Evolutionary conservation across 306 rosid species (phyloP).

Genomic region (Sphenostylis stenocarpa): DNA sequence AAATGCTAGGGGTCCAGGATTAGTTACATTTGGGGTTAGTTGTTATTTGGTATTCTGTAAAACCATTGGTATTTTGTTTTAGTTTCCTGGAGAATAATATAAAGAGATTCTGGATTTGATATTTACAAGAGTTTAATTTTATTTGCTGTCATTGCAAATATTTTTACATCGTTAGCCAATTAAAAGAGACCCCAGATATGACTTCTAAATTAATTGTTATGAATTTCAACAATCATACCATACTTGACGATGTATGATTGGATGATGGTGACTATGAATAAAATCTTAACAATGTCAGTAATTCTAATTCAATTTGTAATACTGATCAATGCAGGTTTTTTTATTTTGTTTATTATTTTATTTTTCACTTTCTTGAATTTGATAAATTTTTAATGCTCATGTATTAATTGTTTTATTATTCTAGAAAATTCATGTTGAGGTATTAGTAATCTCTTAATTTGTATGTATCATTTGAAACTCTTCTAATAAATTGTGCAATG

Average conservation of each 20-base stretch:
- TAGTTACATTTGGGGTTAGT: constrained; percentile 97
- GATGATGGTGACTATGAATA: background rate
- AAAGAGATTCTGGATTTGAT: background rate
- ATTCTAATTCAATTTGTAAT: background rate
- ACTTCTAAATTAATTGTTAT: background rate
- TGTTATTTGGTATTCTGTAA: constrained; percentile 19
- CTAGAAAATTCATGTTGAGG: constrained; percentile 1
- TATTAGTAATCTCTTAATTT: constrained; percentile 12
- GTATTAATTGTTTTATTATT: constrained; percentile 2
- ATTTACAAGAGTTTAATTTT: background rate
- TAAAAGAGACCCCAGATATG: background rate
- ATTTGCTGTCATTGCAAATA: background rate
- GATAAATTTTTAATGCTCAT: constrained; percentile 13
- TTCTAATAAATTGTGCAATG: background rate
- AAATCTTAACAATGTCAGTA: background rate
- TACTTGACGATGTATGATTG: background rate
- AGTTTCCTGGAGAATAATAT: background rate
- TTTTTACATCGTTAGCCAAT: background rate
- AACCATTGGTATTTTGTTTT: background rate
- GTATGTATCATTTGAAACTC: constrained; percentile 5
- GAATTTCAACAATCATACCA: background rate
- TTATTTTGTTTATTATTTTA: background rate
- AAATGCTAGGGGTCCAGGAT: constrained; percentile 99
- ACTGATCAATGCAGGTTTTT: background rate
- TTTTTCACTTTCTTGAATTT: constrained; percentile 1